These are phyloP conservation scores for Pythium aristosporum DNA, from an alignment of 352 stramenopile genomes.

Conservation along the genomic window DNA sequence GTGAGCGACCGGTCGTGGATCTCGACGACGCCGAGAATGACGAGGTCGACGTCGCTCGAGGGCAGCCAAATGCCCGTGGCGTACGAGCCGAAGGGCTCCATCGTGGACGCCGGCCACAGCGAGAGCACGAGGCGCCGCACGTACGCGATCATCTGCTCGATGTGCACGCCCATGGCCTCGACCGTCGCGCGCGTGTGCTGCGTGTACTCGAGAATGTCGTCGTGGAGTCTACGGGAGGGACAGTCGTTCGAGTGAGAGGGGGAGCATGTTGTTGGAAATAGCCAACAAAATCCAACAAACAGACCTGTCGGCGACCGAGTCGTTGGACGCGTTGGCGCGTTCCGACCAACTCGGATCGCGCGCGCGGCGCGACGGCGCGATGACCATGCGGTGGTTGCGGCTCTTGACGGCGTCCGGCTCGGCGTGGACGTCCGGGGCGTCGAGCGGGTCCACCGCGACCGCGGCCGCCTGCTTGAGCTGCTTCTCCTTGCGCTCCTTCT, in stretches of 20 bases:
- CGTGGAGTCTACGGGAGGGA: constrained; percentile 44
- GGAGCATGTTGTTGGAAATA: not conserved
- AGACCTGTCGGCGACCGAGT: constrained; percentile 24
- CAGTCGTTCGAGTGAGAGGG: too few relatives aligned
- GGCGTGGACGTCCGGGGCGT: not conserved
- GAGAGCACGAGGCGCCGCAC: constrained; percentile 62
- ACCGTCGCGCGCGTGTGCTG: constrained; percentile 70
- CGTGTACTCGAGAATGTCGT: constrained; percentile 81
- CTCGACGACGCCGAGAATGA: constrained; percentile 70
- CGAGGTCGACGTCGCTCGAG: constrained; percentile 83
- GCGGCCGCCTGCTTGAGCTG: constrained; percentile 20
- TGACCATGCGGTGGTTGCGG: constrained; percentile 66
- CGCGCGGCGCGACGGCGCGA: constrained; percentile 33
- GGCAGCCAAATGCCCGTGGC: constrained; percentile 87
- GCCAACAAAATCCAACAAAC: not conserved
- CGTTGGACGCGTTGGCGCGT: constrained; percentile 7
- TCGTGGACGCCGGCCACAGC: constrained; percentile 70
- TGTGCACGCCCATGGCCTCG: constrained; percentile 73
- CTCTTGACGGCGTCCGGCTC: constrained; percentile 66
- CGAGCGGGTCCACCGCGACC: not conserved
- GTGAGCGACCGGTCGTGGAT: constrained; percentile 59
- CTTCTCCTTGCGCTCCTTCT: constrained; percentile 41
- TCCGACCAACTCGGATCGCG: constrained; percentile 20
- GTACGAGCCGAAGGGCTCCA: constrained; percentile 86
- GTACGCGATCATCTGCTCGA: constrained; percentile 82